A percentile compares a stretch with the other conserved stretches of the same genome.
These are phyloP conservation scores for Vitis hybrid DNA, from an alignment of 177 flowering plant species.

Conservation along the genomic window DNA sequence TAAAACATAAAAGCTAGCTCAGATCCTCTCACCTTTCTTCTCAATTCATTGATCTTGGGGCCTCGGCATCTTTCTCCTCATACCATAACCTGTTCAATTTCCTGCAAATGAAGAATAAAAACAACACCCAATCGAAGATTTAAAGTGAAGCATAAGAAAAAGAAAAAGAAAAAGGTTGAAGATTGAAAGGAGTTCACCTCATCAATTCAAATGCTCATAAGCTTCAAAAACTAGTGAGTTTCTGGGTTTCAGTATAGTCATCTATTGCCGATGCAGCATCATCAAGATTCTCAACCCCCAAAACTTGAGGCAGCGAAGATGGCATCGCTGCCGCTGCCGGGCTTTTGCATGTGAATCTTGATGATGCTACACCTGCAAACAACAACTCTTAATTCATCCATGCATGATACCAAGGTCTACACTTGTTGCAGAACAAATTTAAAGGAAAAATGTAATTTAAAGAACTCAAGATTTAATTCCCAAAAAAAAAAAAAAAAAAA, in stretches of 20 bases:
- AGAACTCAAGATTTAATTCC: not conserved
- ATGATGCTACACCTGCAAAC: slow-evolving; percentile 40
- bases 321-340: no score
- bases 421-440: not conserved
- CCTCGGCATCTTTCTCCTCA: not conserved
- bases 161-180: not conserved
- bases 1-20: not conserved
- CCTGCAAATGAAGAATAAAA: not conserved
- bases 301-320: no score
- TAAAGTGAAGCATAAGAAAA: not conserved
- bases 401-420: not conserved
- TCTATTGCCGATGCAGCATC: slow-evolving; percentile 32
- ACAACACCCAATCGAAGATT: not conserved
- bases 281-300: slow-evolving; percentile 22
- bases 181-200: slow-evolving; percentile 1
- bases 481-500: not conserved
- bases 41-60: not conserved
- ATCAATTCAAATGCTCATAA: not conserved
- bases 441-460: not conserved
- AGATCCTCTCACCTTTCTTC: not conserved
- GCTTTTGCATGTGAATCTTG: slow-evolving; percentile 36
- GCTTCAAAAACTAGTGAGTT: not conserved
- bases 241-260: not conserved
- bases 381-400: slow-evolving; percentile 18
- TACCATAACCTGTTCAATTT: not conserved